Evolutionary conservation across 1,284 basidiomycete species (phyloP), one percentile per base, ranked within the genome.

Genomic region (Xerocomus minutiporus): DNA sequence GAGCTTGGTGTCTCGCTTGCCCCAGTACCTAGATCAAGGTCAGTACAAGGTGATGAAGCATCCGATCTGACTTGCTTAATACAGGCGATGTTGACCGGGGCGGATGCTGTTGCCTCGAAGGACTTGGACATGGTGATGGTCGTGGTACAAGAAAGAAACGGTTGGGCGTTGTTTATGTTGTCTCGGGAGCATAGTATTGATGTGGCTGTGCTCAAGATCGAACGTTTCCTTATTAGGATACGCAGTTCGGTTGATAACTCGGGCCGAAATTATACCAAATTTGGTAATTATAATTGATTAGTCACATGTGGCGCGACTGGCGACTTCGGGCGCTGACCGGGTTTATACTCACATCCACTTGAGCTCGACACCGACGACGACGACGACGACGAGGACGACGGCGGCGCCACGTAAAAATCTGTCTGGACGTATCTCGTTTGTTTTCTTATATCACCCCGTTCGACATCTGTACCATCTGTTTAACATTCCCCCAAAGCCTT

Each of bases 11-110:
- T 98, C 90, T 59, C 95, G 88, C 75, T 99, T 99, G 60, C 96
- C 96, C 96, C 96, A 99, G 77, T 95, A 96, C 69, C 93, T 94
- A 63, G 48, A 55, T 49, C 35, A 41, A 54, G 63, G 39, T 67
- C 45, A 70, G 61, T 28, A 39, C 35, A 52, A 58, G 4, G n/a
- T 57, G 45, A 59, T 60, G 40, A 50, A 5, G 23, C 28, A 23
- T n/a, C 28, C 28, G 52, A 48, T 53, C 43, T 20, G 53, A 52
- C 82, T 65, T 58, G 93, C 92, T 97, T 97, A 77, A 97, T 95
- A 69, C 90, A 91, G 28, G 94, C 94, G 64, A 97, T 97, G 74
- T 97, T 97, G 59, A 97, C 93, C 3, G 94, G 94, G 1, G 94
- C 94, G 54, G 93, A 90, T 11, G 86, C 86, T 20, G 94, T 97